phyloP scores from a whole-genome alignment of 73 alveolate genomes.

The Paramecium biaurelia region DNA sequence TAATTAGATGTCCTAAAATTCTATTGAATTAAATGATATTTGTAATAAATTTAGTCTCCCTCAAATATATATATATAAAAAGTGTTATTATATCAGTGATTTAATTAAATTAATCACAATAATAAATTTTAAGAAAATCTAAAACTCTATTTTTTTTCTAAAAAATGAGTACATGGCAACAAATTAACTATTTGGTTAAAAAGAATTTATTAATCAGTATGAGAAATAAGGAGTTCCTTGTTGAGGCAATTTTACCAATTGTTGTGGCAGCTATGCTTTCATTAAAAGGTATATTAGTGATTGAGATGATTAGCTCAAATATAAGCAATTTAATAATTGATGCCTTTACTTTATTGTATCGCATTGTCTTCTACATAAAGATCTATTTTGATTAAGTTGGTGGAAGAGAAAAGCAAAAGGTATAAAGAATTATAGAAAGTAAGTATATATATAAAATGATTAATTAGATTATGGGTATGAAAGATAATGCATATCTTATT shows the following conservation, averaged over 20 bases:
- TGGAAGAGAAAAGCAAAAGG: conserved; percentile 60
- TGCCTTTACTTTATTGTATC: conserved; percentile 13
- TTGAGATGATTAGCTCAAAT: background rate
- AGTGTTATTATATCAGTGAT: too few species aligned
- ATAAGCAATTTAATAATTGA: background rate
- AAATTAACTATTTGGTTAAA: background rate
- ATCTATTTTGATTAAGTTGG: conserved; percentile 47
- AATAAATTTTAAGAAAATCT: background rate
- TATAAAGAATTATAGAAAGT: conserved; percentile 61
- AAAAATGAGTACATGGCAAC: background rate
- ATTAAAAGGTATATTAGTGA: background rate
- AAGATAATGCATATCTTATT: background rate
- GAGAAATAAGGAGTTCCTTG: background rate
- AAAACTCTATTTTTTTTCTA: background rate
- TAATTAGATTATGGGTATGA: conserved; percentile 35
- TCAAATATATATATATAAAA: too few species aligned
- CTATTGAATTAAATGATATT: background rate
- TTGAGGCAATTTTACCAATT: background rate
- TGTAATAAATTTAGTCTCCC: background rate
- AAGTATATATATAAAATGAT: background rate
- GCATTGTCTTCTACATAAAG: background rate
- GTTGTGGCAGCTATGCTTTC: conserved; percentile 18
- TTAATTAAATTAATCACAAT: too few species aligned
- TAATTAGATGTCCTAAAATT: too few species aligned
- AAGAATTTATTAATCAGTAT: background rate